phyloP scores from a whole-genome alignment of 23 red algal species.

The Agarophyton chilense region DNA sequence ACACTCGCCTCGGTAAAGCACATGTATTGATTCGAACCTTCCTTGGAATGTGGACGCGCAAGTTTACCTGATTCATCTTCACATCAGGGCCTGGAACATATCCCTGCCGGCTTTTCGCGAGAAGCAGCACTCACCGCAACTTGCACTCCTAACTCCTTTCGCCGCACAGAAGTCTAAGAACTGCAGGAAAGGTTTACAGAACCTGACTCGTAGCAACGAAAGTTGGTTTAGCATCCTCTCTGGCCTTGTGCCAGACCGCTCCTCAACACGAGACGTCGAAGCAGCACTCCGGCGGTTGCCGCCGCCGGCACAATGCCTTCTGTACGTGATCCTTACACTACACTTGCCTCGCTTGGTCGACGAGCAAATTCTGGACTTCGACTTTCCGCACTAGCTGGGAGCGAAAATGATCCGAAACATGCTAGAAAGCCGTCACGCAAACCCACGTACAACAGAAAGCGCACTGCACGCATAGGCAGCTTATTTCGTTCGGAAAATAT shows the following conservation, averaged over 20 bases:
- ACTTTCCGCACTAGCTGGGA: constrained; percentile 36
- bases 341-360: constrained; percentile 63
- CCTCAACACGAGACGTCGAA: constrained; percentile 66
- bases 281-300: constrained; percentile 62
- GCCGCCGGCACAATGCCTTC: constrained; percentile 70
- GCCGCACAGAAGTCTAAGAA: neutral
- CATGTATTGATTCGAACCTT: too few relatives aligned
- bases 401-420: constrained; percentile 21
- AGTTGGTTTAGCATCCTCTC: neutral
- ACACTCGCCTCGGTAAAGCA: too few relatives aligned
- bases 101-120: too few relatives aligned
- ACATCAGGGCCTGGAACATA: too few relatives aligned
- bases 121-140: too few relatives aligned
- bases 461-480: constrained; percentile 54
- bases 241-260: constrained; percentile 53
- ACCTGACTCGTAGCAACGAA: neutral
- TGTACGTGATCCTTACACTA: constrained; percentile 65
- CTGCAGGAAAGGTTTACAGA: neutral
- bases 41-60: too few relatives aligned
- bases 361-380: constrained; percentile 66
- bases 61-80: too few relatives aligned
- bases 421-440: constrained; percentile 25
- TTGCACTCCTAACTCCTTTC: too few relatives aligned
- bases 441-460: constrained; percentile 20
- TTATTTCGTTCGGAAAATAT: constrained; percentile 96